Evolutionary conservation across 495 filamentous ascomycete species (phyloP), one percentile per base, ranked within the genome.

Genomic region (Aspergillus saccharolyticus): DNA sequence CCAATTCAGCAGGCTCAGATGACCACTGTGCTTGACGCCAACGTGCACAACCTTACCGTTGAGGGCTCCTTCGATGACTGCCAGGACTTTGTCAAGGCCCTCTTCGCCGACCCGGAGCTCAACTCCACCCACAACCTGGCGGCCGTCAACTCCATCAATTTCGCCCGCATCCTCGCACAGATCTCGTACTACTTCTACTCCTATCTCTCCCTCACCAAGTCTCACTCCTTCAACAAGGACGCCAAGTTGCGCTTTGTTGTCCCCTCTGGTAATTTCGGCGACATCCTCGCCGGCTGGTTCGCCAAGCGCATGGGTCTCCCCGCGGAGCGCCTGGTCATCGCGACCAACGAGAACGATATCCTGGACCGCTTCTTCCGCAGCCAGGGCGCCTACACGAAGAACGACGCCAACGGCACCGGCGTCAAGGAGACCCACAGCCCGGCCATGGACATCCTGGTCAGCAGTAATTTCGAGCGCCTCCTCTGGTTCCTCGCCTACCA

Each of bases 381-480:
- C 4, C 87, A 88, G 18, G 76, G 79, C 22, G 93, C 94, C 64
- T 89, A 92, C 77, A 91, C 90, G 71, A 80, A 90, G 58, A 73
- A 79, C 46, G 80, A 80, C 53, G 49, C 60, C 47, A 47, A 60
- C 14, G 76, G 76, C 25, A 80, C 80, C 1, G 77, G 81, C 62
- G 83, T 81, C 56, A 90, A 89, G 71, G 93, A 94, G 70, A 97
- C 94, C 0, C 76, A 90, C 42, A 87, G 83, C 52, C 93, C 94
- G 0, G 94, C 94, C 18, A 98, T 98, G 94, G 94, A 97, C 69
- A 97, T 97, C 53, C 80, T 97, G 14, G 91, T 97, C 39, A 89
- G 84, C 53, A 91, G 86, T 70, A 98, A 98, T 78, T 97, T 98
- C 70, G 94, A 98, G 78, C 83, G 94, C 24, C 79, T 98, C 0